Evolutionary conservation across 805 yeast genomes (phyloP), one percentile per base, ranked within the genome.

Genomic region (Scheffersomyces coipomensis): DNA sequence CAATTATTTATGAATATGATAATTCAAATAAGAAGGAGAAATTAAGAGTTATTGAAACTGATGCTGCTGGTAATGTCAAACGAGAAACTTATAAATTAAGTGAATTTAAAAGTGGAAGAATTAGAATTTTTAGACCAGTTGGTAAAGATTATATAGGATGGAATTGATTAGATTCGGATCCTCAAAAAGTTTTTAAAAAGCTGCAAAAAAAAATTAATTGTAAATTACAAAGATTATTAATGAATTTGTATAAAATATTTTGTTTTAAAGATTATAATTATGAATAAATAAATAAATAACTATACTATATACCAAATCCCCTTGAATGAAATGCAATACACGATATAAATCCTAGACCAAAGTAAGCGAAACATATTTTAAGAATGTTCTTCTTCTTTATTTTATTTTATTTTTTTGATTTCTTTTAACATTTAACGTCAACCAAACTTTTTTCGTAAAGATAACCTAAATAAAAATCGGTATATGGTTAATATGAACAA

Each of bases 61-160:
- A 72, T 25, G 43, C 56, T 4, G 52, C 61, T 25, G 83, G 84
- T 1, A 73, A 71, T 37, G 71, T 85, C 29, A 75, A 68, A 42
- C 76, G 74, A 41, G 81, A 79, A 32, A 74, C 85, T 31, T 85
- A 84, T 58, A 80, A 79, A 51, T 58, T 90, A 3, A 67, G 76
- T 2, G 95, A 88, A 43, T 73, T 91, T 76, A 82, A 78, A 55
- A 68, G 79, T 42, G 99, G 99, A 4, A 81, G 79, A 50, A 66
- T 91, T 10, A 76, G 86, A 46, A 86, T 90, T 3, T 93, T 82
- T 62, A 78, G 98, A 54, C 78, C 79, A 5, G 83, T 89, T 23
- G 87, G 86, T 10, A 77, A 88, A 44, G 80, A 76, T 25, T 82
- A 74, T 52, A 76, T 88, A 30, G 84, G 81, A 3, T 89, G 96